Evolutionary conservation across 331 rosid species (phyloP).

Genomic region (Cydonia oblonga): DNA sequence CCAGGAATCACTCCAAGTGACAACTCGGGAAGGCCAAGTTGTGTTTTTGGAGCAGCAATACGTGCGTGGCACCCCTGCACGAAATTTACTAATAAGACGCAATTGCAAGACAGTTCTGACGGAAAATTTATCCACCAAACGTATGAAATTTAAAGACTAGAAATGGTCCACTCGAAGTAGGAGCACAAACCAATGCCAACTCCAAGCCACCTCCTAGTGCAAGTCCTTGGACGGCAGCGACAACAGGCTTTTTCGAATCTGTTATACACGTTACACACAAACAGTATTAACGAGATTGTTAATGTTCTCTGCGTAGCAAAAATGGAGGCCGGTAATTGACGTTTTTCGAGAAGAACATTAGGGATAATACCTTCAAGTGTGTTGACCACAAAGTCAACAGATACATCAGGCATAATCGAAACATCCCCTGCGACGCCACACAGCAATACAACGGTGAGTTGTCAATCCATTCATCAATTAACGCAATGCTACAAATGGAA

Average conservation of each 20-base stretch:
- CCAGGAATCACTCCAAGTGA: conserved; percentile 92
- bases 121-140: not conserved
- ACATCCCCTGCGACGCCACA: conserved; percentile 50
- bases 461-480: not conserved
- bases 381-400: conserved; percentile 75
- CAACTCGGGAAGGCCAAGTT: conserved; percentile 89
- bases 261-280: conserved; percentile 4
- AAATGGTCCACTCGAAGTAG: not conserved
- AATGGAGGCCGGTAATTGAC: not conserved
- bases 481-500: not conserved
- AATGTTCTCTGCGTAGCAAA: not conserved
- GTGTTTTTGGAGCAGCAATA: conserved; percentile 71
- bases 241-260: conserved; percentile 88
- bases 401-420: conserved; percentile 67
- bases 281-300: not conserved
- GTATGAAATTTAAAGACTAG: not conserved
- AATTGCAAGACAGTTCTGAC: not conserved
- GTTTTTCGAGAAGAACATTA: not conserved
- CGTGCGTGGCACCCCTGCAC: conserved; percentile 93
- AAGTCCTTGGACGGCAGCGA: conserved; percentile 90
- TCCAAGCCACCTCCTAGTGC: conserved; percentile 99
- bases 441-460: not conserved
- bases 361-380: conserved; percentile 50
- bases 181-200: conserved; percentile 74
- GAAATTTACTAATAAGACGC: conserved; percentile 1